Conservation (phyloP, 2,329 filamentous ascomycete species). For the Aspergillus fumigatiaffinis region DNA sequence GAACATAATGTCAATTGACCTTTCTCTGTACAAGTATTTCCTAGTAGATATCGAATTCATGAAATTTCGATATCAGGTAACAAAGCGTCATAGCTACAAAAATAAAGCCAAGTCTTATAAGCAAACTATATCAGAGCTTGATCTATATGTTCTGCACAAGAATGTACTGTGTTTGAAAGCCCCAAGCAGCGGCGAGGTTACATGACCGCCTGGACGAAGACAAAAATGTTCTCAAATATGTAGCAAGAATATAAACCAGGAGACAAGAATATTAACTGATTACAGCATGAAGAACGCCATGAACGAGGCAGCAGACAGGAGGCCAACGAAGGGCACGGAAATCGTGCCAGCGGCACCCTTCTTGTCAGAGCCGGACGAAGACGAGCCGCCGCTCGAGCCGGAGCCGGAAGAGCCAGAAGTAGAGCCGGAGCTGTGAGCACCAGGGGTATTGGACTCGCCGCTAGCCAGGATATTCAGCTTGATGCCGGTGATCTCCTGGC, state of each 20-base stretch:
- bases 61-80: not conserved
- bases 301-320: conserved; percentile 25
- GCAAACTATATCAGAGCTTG: not conserved
- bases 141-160: not conserved
- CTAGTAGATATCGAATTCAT: not conserved
- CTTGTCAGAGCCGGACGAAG: conserved; percentile 3
- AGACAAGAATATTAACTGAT: not conserved
- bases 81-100: not conserved
- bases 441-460: conserved; percentile 56
- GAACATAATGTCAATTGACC: not conserved
- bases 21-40: not conserved
- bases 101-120: not conserved
- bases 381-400: conserved; percentile 5
- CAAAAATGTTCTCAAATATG: not conserved
- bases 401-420: conserved; percentile 19
- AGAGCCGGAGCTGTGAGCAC: conserved; percentile 33
- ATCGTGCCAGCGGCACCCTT: conserved; percentile 19
- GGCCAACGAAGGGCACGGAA: conserved; percentile 20
- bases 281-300: conserved; percentile 27
- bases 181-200: not conserved
- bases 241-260: not conserved
- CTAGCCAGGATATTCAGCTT: conserved; percentile 52
- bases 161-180: not conserved
- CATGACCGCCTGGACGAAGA: not conserved
- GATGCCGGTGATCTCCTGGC: conserved; percentile 59